Base-by-base conservation (phyloP, 352 stramenopile genomes). In the Phytophthora vignae region DNA sequence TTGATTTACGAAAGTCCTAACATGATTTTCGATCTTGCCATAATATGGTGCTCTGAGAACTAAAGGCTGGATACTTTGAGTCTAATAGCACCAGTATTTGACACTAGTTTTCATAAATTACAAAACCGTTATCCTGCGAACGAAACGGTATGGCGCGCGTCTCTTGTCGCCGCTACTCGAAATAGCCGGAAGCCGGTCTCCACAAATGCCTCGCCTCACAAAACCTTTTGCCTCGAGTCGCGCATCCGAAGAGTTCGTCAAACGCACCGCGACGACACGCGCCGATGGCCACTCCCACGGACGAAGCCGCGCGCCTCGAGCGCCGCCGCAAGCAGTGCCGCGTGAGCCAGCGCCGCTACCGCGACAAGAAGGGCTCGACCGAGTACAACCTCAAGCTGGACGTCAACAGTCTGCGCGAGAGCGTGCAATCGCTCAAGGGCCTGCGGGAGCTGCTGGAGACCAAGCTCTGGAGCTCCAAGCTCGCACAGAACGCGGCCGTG, bases 321-420 rank as follows among this genome's bases (percentile, higher is more conserved):
- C 74, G 83, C 4, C 76, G 84, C 4, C 82, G 84, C 55, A 81
- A 85, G 50, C 86, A 94, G 70, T 92, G 84, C 71, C 83, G 86
- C 67, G 83, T 92, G 70, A 92, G 83, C 74, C 86, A 94, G 64
- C 81, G 84, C 1, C 78, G 84, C 48, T 92, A 94, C 71, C 83
- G 86, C 44, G 81, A 91, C 74, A 90, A 92, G 73, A 87, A 90
- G 60, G 74, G 79, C 55, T 91, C 85, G 50, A 73, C 65, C 53
- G 83, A 92, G 75, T 90, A 92, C 70, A 90, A 90, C 46, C 73
- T 94, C 48, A 77, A 82, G 22, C 76, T 91, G 36, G 83, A 92
- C 53, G 79, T 94, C 60, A 90, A 92, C 75, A 71, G 66, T 52
- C 76, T 94, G 52, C 80, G 74, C 60, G 81, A 88, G 49, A 88